A percentile compares a stretch with the other conserved stretches of the same genome.
Evolutionary conservation across 2,329 filamentous ascomycete genomes (phyloP).

Genomic region (Chaetomiaceae sp.): DNA sequence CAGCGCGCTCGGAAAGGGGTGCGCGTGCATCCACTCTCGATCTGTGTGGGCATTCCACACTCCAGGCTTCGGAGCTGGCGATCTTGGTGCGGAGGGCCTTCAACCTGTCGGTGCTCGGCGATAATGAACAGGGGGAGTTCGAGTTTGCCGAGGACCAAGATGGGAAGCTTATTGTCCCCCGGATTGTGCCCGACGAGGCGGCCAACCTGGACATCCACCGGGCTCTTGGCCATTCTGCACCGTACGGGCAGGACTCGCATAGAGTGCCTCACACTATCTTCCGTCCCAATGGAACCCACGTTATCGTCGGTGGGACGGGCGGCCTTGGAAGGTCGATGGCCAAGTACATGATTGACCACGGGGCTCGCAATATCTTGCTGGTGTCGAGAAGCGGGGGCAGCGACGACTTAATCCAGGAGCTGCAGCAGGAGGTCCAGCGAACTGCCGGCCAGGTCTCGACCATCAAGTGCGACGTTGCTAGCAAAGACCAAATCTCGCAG

Average conservation of each 20-base stretch:
- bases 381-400: constrained; percentile 24
- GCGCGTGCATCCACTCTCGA: constrained; percentile 25
- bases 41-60: constrained; percentile 20
- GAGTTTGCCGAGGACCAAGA: constrained; percentile 29
- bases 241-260: constrained; percentile 25
- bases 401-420: constrained; percentile 17
- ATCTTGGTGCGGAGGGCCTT: constrained; percentile 24
- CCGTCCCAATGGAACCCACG: constrained; percentile 20
- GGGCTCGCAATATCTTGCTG: constrained; percentile 24
- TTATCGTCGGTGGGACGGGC: constrained; percentile 26
- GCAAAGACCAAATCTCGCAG: constrained; percentile 22
- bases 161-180: constrained; percentile 25
- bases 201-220: constrained; percentile 27
- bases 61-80: constrained; percentile 13
- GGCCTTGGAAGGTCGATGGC: constrained; percentile 27
- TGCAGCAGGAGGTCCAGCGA: constrained; percentile 21
- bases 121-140: constrained; percentile 21
- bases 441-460: constrained; percentile 24
- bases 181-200: constrained; percentile 23
- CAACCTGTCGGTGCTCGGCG: constrained; percentile 14
- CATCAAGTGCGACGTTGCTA: constrained; percentile 29
- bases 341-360: constrained; percentile 26
- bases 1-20: constrained; percentile 26
- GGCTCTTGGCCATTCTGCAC: constrained; percentile 18
- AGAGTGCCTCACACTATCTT: constrained; percentile 17